Evolutionary conservation across 306 rosid genomes (phyloP).

Genomic region (Casuarina equisetifolia): DNA sequence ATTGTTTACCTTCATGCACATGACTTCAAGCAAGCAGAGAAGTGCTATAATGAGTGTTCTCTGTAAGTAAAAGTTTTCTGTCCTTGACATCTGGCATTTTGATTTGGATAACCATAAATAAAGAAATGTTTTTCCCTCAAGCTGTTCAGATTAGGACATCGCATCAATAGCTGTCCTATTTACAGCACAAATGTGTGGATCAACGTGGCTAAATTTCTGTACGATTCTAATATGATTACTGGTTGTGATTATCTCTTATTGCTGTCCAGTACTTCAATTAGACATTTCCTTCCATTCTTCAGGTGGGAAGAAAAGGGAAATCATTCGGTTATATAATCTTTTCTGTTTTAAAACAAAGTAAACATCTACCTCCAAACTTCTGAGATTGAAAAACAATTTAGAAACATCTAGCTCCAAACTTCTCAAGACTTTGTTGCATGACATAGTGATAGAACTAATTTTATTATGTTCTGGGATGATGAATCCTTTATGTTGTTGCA

Average conservation of each 20-base stretch:
- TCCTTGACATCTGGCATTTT: neutral
- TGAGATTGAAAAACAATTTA: neutral
- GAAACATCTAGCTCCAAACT: conserved; percentile 1
- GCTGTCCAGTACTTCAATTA: neutral
- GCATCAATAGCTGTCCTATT: neutral
- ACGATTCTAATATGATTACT: too few relatives aligned
- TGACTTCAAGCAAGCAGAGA: conserved; percentile 88
- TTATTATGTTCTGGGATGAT: too few relatives aligned
- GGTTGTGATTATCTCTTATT: neutral
- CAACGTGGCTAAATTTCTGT: neutral
- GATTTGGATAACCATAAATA: too few relatives aligned
- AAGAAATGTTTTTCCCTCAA: too few relatives aligned
- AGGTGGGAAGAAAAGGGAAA: neutral
- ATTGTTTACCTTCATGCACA: conserved; percentile 76
- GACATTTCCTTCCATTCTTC: neutral
- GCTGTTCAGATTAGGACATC: neutral
- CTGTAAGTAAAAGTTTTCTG: conserved; percentile 60
- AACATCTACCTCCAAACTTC: too few relatives aligned
- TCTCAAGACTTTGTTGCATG: too few relatives aligned
- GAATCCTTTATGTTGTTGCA: too few relatives aligned
- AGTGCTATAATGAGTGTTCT: conserved; percentile 88
- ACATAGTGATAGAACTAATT: too few relatives aligned
- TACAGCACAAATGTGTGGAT: neutral
- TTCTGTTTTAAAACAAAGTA: too few relatives aligned
- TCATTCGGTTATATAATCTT: neutral